Base-by-base conservation (phyloP, 2,329 filamentous ascomycete species). In the Aurifilum marmelostoma region DNA sequence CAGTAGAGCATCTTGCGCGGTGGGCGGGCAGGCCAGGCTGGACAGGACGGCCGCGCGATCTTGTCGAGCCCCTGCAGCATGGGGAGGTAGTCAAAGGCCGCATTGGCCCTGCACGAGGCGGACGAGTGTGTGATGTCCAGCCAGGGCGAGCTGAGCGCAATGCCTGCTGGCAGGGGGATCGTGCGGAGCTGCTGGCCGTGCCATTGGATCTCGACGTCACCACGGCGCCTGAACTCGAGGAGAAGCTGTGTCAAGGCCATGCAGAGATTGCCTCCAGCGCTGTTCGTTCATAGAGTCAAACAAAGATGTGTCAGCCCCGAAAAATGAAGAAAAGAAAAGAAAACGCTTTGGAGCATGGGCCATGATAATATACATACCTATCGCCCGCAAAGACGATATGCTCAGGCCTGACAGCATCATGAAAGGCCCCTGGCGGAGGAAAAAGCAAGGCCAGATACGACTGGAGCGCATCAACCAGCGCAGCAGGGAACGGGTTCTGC, bases 301-400 rank as follows among this genome's bases (percentile, higher is more conserved):
- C 43, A 47, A 6, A 37, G 11, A 54, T 39, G 43, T 41, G 65
- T 52, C n/a, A 56, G 47, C 24, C 14, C 29, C n/a, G n/a, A n/a
- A n/a, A n/a, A n/a, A n/a, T n/a, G n/a, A n/a, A n/a, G n/a, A n/a
- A n/a, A n/a, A n/a, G n/a, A n/a, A n/a, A n/a, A n/a, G 27, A 12
- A 11, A 14, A 41, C 27, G 4, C 37, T 29, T 43, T 34, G 6
- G 18, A 32, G 4, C 11, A 39, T 18, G 18, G 43, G 8, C 21
- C 21, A 47, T 11, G 21, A n/a, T 7, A 37, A n/a, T n/a, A 21
- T 39, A 74, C 77, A 69, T 75, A 87, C 85, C 85, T 88, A 73
- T 96, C 92, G 52, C 92, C 92, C 2, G 86, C 84, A 73, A 96
- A 82, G 12, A 94, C 88, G 56, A 96, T 89, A 67, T 92, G 83